These are phyloP conservation scores for Didymella arachidicola DNA, from an alignment of 2,329 filamentous ascomycete genomes.

Conservation along the genomic window DNA sequence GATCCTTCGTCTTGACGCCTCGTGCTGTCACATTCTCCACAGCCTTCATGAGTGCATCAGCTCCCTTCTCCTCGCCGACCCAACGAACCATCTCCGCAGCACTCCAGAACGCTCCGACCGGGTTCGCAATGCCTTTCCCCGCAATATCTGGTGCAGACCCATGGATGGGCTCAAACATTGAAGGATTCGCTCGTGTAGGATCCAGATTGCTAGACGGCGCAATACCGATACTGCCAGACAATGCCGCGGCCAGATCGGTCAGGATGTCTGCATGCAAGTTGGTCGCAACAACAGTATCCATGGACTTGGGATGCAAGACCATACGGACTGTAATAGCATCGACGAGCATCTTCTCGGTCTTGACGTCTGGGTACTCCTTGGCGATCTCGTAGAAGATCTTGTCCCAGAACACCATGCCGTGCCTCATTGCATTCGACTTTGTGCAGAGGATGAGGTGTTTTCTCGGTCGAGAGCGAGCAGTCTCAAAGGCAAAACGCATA, in stretches of 20 bases:
- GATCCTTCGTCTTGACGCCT: slow-evolving; percentile 65
- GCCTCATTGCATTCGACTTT: slow-evolving; percentile 59
- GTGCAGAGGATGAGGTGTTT: slow-evolving; percentile 61
- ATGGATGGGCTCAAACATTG: slow-evolving; percentile 70
- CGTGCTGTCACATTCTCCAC: slow-evolving; percentile 67
- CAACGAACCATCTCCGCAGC: slow-evolving; percentile 72
- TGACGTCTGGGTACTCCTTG: slow-evolving; percentile 56
- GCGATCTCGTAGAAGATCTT: slow-evolving; percentile 56
- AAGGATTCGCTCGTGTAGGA: slow-evolving; percentile 64
- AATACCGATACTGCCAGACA: slow-evolving; percentile 73
- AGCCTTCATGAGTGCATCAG: slow-evolving; percentile 64
- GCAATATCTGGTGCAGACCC: slow-evolving; percentile 71
- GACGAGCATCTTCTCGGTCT: slow-evolving; percentile 59
- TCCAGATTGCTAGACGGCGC: slow-evolving; percentile 73
- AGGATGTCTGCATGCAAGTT: slow-evolving; percentile 68
- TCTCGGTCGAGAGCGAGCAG: slow-evolving; percentile 52
- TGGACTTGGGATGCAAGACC: slow-evolving; percentile 55
- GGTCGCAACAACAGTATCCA: slow-evolving; percentile 60
- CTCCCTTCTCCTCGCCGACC: slow-evolving; percentile 66
- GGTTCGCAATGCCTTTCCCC: slow-evolving; percentile 69
- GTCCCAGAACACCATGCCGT: slow-evolving; percentile 61
- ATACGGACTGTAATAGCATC: slow-evolving; percentile 61
- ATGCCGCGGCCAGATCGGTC: slow-evolving; percentile 70
- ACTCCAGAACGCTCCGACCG: slow-evolving; percentile 73
- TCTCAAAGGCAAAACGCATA: slow-evolving; percentile 59